A percentile compares a stretch with the other conserved stretches of the same genome.
Conservation (phyloP, 179 eudicot species). For the Carnegiea gigantea region DNA sequence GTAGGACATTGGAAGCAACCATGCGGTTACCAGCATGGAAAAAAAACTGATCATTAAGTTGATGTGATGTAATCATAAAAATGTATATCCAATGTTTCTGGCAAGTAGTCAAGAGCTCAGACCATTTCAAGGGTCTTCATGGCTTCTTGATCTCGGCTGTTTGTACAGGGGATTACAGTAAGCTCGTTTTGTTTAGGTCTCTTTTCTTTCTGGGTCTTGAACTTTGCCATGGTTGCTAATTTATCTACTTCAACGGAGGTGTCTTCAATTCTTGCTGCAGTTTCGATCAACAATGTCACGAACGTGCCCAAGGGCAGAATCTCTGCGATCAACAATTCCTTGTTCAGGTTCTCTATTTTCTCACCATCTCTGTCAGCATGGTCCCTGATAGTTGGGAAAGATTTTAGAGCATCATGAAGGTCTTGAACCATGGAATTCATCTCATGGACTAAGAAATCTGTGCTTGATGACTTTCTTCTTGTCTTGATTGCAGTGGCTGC, state of each 20-base stretch:
- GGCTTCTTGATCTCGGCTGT: conserved; percentile 32
- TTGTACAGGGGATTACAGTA: conserved; percentile 15
- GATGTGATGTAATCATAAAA: neutral
- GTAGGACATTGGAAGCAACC: too few species aligned
- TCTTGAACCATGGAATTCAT: conserved; percentile 66
- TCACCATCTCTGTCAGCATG: conserved; percentile 16
- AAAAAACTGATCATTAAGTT: neutral
- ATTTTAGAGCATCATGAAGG: conserved; percentile 57
- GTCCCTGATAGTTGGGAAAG: conserved; percentile 38
- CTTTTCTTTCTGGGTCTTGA: conserved; percentile 35
- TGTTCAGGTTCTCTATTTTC: conserved; percentile 11
- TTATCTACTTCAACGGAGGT: conserved; percentile 48
- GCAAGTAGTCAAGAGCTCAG: conserved; percentile 29
- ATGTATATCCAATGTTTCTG: conserved; percentile 7
- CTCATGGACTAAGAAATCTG: conserved; percentile 42
- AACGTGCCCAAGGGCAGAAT: conserved; percentile 67
- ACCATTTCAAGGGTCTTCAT: conserved; percentile 40
- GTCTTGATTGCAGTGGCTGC: conserved; percentile 42
- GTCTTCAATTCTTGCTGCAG: conserved; percentile 58
- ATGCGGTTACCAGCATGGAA: neutral
- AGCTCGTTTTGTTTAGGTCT: conserved; percentile 34
- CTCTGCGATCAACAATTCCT: conserved; percentile 41
- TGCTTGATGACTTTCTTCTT: conserved; percentile 50
- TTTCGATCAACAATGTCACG: conserved; percentile 62
- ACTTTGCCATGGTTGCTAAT: conserved; percentile 58